These are phyloP conservation scores for Calonectria multiphialidica DNA, from an alignment of 2,329 filamentous ascomycete genomes.

Conservation along the genomic window DNA sequence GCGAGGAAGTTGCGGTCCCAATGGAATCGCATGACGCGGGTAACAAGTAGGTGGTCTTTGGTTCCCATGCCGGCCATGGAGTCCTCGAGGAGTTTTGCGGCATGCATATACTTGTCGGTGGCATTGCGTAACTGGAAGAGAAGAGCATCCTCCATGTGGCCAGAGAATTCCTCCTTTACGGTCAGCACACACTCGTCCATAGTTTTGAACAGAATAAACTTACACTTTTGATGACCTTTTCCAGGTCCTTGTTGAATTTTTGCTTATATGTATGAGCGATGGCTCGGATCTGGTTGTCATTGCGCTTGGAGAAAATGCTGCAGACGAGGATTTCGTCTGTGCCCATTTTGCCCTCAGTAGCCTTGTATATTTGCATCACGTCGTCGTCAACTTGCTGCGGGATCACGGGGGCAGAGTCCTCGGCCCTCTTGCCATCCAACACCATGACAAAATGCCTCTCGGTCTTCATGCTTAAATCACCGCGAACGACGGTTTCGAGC, in stretches of 20 bases:
- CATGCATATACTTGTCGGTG: constrained; percentile 84
- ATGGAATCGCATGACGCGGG: constrained; percentile 83
- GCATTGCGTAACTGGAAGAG: constrained; percentile 83
- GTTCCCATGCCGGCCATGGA: constrained; percentile 90
- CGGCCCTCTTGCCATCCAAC: constrained; percentile 77
- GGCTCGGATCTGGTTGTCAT: constrained; percentile 86
- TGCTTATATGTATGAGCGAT: constrained; percentile 81
- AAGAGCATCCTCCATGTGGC: constrained; percentile 91
- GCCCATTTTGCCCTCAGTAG: constrained; percentile 79
- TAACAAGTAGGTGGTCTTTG: constrained; percentile 83
- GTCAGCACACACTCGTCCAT: background rate
- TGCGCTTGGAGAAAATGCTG: constrained; percentile 80
- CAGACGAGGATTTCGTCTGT: constrained; percentile 84
- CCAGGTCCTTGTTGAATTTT: constrained; percentile 77
- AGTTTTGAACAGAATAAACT: constrained; percentile 38
- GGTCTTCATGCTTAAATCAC: constrained; percentile 88
- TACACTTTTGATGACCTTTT: constrained; percentile 79
- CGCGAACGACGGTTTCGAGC: constrained; percentile 79
- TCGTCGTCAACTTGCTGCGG: constrained; percentile 82
- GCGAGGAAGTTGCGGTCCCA: constrained; percentile 84
- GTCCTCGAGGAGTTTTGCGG: constrained; percentile 85
- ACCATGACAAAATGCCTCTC: constrained; percentile 88
- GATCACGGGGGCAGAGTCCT: constrained; percentile 81
- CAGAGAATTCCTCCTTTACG: constrained; percentile 77
- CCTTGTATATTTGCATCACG: constrained; percentile 80